Evolutionary conservation across 1,284 basidiomycete genomes (phyloP).

Genomic region (Puccinia horiana): DNA sequence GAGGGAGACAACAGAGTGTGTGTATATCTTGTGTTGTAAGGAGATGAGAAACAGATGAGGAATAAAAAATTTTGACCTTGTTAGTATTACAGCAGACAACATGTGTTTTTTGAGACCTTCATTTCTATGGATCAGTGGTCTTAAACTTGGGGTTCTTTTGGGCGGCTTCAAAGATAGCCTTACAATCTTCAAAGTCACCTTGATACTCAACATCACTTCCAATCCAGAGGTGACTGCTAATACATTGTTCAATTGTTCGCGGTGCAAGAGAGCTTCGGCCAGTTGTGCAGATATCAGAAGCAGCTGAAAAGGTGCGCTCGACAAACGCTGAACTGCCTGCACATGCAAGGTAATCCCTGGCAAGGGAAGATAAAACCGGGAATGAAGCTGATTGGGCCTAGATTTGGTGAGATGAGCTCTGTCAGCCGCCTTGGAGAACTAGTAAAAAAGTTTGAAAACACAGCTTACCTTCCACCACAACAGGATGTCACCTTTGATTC

Average conservation of each 20-base stretch:
- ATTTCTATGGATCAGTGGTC: neutral
- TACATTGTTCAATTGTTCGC: neutral
- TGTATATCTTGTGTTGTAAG: too few relatives aligned
- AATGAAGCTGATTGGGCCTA: neutral
- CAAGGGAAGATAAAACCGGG: neutral
- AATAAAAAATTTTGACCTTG: too few relatives aligned
- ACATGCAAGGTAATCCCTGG: conserved; percentile 3
- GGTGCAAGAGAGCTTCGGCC: neutral
- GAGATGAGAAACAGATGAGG: too few relatives aligned
- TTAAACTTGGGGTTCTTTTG: neutral
- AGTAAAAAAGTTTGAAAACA: neutral
- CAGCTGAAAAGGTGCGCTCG: neutral
- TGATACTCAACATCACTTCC: neutral
- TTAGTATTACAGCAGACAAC: neutral
- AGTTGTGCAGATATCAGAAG: neutral
- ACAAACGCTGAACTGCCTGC: neutral
- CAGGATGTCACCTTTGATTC: neutral
- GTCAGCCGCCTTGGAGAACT: neutral
- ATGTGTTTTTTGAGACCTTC: neutral
- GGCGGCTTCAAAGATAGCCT: neutral
- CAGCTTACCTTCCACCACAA: neutral
- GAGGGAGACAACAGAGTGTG: too few relatives aligned
- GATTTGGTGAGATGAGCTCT: neutral
- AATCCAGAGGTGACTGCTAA: conserved; percentile 2
- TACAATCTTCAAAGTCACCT: conserved; percentile 1